Evolutionary conservation across 2,329 filamentous ascomycete species (phyloP).

Genomic region (Fusarium brachygibbosum): DNA sequence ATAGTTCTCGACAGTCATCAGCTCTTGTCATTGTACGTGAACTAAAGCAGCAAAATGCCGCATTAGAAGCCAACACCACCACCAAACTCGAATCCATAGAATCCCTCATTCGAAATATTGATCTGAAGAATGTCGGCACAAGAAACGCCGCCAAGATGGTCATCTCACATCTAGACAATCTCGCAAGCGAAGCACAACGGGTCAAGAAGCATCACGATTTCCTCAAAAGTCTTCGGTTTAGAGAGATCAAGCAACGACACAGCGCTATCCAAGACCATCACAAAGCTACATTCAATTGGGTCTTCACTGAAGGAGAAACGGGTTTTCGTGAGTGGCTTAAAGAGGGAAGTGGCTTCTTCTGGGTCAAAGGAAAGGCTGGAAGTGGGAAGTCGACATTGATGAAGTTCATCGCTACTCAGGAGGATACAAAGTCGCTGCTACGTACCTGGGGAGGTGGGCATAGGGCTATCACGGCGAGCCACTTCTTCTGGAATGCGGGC

Average conservation of each 20-base stretch:
- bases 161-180: neutral
- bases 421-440: neutral
- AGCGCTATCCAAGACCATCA: neutral
- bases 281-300: neutral
- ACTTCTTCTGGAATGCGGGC: constrained; percentile 14
- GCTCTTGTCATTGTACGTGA: neutral
- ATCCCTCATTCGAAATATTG: neutral
- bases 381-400: constrained; percentile 26
- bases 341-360: neutral
- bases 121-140: neutral
- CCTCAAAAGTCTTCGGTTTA: neutral
- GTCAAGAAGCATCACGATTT: neutral
- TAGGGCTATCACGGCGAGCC: neutral
- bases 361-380: constrained; percentile 20
- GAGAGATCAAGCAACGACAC: neutral
- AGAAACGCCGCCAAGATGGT: neutral
- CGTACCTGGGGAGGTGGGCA: neutral
- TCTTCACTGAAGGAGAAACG: neutral
- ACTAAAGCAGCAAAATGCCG: neutral
- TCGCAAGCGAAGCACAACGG: neutral
- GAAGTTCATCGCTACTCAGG: constrained; percentile 17
- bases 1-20: neutral
- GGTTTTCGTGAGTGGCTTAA: neutral
- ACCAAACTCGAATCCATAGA: neutral
- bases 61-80: neutral